A percentile compares a stretch with the other conserved stretches of the same genome.
Evolutionary conservation across 805 yeast genomes (phyloP).

Genomic region (Candida nonsorbophila): DNA sequence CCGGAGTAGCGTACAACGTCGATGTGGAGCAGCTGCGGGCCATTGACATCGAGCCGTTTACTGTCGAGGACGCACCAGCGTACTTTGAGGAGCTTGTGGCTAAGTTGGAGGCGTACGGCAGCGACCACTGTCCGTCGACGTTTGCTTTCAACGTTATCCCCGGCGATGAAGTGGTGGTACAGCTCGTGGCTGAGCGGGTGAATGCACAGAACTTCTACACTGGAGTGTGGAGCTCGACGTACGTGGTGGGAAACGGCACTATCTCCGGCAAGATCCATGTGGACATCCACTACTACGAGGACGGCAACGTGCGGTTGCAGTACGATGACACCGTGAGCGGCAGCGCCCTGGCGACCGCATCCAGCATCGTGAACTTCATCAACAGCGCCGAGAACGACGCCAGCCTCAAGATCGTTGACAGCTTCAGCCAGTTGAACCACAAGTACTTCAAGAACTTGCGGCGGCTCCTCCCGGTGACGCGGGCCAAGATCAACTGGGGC

Average conservation of each 20-base stretch:
- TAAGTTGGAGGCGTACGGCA: conserved; percentile 46
- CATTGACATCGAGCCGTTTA: conserved; percentile 48
- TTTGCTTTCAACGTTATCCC: conserved; percentile 44
- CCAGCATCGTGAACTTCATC: conserved; percentile 41
- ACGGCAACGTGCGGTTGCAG: conserved; percentile 85
- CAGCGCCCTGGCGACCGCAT: conserved; percentile 17
- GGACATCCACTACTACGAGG: conserved; percentile 91
- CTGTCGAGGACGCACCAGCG: conserved; percentile 16
- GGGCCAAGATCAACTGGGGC: conserved; percentile 94
- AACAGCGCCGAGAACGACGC: conserved; percentile 51
- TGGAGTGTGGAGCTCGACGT: conserved; percentile 80
- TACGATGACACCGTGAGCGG: conserved; percentile 29
- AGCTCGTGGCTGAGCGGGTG: conserved; percentile 66
- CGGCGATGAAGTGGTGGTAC: conserved; percentile 34
- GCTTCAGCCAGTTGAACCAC: conserved; percentile 72
- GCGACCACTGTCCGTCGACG: conserved; percentile 60
- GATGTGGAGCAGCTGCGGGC: conserved; percentile 48
- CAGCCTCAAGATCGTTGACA: conserved; percentile 54
- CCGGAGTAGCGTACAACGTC: conserved; percentile 48
- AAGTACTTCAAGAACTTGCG: conserved; percentile 76
- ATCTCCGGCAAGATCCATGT: conserved; percentile 54
- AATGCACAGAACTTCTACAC: conserved; percentile 80
- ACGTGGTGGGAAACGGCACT: conserved; percentile 35
- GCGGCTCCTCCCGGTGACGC: conserved; percentile 86
- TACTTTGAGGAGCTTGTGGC: conserved; percentile 24